A percentile compares a stretch with the other conserved stretches of the same genome.
phyloP scores from a whole-genome alignment of 768 basidiomycete species.

The Clathrus columnatus region DNA sequence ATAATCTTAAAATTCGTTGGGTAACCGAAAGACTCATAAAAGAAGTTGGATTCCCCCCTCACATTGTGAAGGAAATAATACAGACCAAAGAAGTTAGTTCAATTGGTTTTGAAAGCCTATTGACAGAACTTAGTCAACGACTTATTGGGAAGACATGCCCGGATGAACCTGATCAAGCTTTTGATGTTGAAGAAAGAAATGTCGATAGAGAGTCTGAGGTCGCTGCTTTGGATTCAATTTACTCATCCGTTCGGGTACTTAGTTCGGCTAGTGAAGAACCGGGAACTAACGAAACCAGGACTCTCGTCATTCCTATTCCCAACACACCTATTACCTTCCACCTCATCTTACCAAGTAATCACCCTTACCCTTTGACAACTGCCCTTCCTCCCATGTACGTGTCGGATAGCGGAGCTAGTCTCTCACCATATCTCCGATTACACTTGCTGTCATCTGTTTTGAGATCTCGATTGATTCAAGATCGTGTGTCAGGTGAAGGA shows the following conservation, averaged over 20 bases:
- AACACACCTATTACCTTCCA: constrained; percentile 59
- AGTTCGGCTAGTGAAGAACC: background rate
- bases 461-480: constrained; percentile 39
- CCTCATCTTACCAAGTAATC: constrained; percentile 44
- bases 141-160: constrained; percentile 39
- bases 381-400: constrained; percentile 66
- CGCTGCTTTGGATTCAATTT: constrained; percentile 17
- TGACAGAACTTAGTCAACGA: constrained; percentile 44
- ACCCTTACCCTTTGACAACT: constrained; percentile 37
- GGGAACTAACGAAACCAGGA: background rate
- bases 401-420: constrained; percentile 41
- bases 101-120: constrained; percentile 43
- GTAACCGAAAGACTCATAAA: constrained; percentile 71
- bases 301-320: constrained; percentile 43
- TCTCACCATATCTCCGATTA: constrained; percentile 75
- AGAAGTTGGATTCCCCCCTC: constrained; percentile 74
- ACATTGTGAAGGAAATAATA: constrained; percentile 49
- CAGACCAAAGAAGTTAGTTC: background rate
- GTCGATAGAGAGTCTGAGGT: constrained; percentile 24
- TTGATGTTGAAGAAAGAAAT: constrained; percentile 15
- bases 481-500: constrained; percentile 57
- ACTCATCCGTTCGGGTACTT: constrained; percentile 10
- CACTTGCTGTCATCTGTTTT: constrained; percentile 53
- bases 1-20: constrained; percentile 68
- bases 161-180: background rate